phyloP scores from a whole-genome alignment of 2,329 filamentous ascomycete species.

The Coleophoma crateriformis region DNA sequence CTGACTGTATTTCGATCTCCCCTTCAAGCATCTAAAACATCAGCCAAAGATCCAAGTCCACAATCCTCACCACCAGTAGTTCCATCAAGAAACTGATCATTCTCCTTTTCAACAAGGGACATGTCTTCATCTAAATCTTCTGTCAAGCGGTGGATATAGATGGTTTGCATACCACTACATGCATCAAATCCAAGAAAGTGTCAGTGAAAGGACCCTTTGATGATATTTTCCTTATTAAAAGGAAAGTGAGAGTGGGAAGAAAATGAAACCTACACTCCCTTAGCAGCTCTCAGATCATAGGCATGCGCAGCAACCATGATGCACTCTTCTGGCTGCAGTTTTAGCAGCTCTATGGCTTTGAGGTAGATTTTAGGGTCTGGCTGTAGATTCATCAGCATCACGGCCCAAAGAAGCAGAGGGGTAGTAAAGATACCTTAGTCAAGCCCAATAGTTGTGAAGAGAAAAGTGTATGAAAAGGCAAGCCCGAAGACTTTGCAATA shows the following conservation, averaged over 20 bases:
- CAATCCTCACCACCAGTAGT: neutral
- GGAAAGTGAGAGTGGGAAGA: neutral
- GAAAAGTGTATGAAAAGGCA: constrained; percentile 46
- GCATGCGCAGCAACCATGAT: constrained; percentile 49
- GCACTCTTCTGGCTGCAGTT: constrained; percentile 38
- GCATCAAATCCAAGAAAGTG: neutral
- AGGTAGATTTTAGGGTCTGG: constrained; percentile 40
- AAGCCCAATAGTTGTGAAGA: constrained; percentile 44
- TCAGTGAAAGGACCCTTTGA: too few species aligned
- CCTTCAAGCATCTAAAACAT: neutral
- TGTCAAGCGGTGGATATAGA: constrained; percentile 47
- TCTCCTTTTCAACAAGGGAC: constrained; percentile 31
- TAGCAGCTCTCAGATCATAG: constrained; percentile 45
- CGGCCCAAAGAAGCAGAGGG: too few species aligned
- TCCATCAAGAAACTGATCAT: constrained; percentile 24
- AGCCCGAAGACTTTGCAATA: constrained; percentile 37
- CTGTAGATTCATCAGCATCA: neutral
- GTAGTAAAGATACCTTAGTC: constrained; percentile 28
- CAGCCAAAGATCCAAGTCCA: neutral
- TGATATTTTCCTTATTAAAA: neutral
- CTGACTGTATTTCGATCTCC: too few species aligned
- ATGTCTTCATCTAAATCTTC: constrained; percentile 45
- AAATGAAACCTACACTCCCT: constrained; percentile 18
- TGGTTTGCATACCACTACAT: constrained; percentile 38
- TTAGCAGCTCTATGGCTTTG: constrained; percentile 38